Conservation (phyloP, 768 basidiomycete genomes). For the Polyporus arcularius region DNA sequence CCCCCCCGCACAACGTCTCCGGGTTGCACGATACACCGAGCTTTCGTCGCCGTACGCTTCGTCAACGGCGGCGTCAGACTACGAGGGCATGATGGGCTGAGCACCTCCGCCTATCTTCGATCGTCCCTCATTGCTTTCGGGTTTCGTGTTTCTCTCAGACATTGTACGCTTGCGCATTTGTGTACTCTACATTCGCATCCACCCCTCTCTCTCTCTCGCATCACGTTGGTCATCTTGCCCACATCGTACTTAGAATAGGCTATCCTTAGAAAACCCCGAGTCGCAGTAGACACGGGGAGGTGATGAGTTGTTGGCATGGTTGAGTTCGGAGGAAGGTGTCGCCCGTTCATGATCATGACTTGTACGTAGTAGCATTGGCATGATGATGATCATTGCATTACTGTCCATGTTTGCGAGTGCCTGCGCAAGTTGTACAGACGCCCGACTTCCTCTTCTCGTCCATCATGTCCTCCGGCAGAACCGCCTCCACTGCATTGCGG, state of each 20-base stretch:
- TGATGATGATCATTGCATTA: slow-evolving; percentile 1
- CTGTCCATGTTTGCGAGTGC: not conserved
- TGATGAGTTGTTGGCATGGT: not conserved
- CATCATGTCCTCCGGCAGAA: not conserved
- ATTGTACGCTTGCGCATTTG: slow-evolving; percentile 9
- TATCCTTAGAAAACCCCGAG: slow-evolving; percentile 4
- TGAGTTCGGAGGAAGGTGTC: slow-evolving; percentile 3
- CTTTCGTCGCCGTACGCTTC: slow-evolving; percentile 35
- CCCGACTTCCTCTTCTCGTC: not conserved
- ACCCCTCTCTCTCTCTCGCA: slow-evolving; percentile 8
- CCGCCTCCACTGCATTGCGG: too few species aligned
- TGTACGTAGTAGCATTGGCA: slow-evolving; percentile 12
- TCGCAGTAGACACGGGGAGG: not conserved
- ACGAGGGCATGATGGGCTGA: slow-evolving; percentile 36
- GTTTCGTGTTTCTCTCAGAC: not conserved
- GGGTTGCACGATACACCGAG: slow-evolving; percentile 42
- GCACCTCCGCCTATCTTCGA: not conserved
- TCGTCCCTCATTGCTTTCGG: not conserved
- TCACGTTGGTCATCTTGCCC: not conserved
- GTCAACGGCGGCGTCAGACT: slow-evolving; percentile 36
- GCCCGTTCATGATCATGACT: slow-evolving; percentile 11
- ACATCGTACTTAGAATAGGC: not conserved
- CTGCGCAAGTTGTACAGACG: not conserved
- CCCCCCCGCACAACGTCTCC: slow-evolving; percentile 51
- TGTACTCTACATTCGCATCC: slow-evolving; percentile 11